phyloP scores from a whole-genome alignment of 2,329 filamentous ascomycete genomes.

The Ophiostoma himal-ulmi region DNA sequence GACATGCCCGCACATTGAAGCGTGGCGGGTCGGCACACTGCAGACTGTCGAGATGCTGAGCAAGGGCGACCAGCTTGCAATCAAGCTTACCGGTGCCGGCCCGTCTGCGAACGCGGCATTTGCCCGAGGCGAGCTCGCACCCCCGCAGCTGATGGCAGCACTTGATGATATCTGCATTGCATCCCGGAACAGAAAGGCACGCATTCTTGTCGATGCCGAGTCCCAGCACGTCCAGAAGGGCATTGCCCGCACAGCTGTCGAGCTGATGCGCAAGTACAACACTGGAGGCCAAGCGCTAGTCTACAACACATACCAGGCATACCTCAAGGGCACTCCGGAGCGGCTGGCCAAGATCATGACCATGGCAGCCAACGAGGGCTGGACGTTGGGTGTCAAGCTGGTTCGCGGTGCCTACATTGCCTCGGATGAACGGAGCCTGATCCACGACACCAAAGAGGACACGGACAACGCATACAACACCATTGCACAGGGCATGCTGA shows the following conservation, averaged over 20 bases:
- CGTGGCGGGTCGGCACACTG: constrained; percentile 1
- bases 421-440: constrained; percentile 2
- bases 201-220: constrained; percentile 12
- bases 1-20: constrained; percentile 6
- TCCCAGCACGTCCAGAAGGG: constrained; percentile 10
- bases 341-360: neutral
- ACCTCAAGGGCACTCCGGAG: constrained; percentile 1
- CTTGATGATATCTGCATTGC: constrained; percentile 11
- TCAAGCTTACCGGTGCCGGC: constrained; percentile 8
- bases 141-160: constrained; percentile 8
- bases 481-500: constrained; percentile 23
- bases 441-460: constrained; percentile 9
- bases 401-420: constrained; percentile 12
- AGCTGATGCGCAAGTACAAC: constrained; percentile 14
- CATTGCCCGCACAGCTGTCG: constrained; percentile 6
- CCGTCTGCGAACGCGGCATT: neutral
- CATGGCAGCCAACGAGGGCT: neutral
- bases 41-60: constrained; percentile 8
- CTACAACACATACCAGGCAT: constrained; percentile 13
- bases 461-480: constrained; percentile 10
- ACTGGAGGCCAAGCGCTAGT: neutral
- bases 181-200: neutral
- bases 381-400: constrained; percentile 10
- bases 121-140: neutral
- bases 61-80: constrained; percentile 6